Evolutionary conservation across 2,329 filamentous ascomycete genomes (phyloP).

Genomic region (Aspergillus sp.): DNA sequence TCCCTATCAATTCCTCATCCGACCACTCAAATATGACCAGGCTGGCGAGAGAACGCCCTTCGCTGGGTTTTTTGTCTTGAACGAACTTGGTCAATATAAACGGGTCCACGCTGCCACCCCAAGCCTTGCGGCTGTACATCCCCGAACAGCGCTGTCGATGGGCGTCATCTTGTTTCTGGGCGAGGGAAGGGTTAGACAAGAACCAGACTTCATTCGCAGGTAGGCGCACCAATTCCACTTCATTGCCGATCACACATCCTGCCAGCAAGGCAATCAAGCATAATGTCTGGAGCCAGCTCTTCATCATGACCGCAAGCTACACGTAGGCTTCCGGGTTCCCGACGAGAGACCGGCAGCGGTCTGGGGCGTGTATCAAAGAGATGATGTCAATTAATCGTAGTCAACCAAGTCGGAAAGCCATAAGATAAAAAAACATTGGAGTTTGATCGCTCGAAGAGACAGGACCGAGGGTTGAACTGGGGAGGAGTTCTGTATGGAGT

Average conservation of each 20-base stretch:
- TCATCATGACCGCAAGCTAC: constrained; percentile 26
- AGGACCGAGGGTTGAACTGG: too few relatives aligned
- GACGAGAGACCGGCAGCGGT: constrained; percentile 2
- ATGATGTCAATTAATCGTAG: too few relatives aligned
- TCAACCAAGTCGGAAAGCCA: too few relatives aligned
- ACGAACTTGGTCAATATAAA: constrained; percentile 81
- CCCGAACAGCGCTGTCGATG: constrained; percentile 78
- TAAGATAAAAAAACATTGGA: too few relatives aligned
- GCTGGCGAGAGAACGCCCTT: constrained; percentile 67
- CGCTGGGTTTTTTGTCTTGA: constrained; percentile 47
- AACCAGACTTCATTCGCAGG: background rate
- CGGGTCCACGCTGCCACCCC: constrained; percentile 80
- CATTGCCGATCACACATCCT: constrained; percentile 33
- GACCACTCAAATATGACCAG: constrained; percentile 91
- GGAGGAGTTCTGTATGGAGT: too few relatives aligned
- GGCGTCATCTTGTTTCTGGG: constrained; percentile 63
- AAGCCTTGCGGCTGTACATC: constrained; percentile 86
- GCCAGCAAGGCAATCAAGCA: constrained; percentile 30
- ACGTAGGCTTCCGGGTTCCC: constrained; percentile 15
- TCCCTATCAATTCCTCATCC: constrained; percentile 70
- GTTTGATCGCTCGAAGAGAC: too few relatives aligned
- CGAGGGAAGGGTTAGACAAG: constrained; percentile 1
- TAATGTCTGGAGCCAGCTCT: constrained; percentile 30
- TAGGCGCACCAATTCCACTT: constrained; percentile 35
- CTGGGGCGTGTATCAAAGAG: too few relatives aligned